Percentiles rank a stretch among this genome's conserved stretches.
Evolutionary conservation across 208 protist genomes (phyloP).

Genomic region (Tetramitus jugosus): DNA sequence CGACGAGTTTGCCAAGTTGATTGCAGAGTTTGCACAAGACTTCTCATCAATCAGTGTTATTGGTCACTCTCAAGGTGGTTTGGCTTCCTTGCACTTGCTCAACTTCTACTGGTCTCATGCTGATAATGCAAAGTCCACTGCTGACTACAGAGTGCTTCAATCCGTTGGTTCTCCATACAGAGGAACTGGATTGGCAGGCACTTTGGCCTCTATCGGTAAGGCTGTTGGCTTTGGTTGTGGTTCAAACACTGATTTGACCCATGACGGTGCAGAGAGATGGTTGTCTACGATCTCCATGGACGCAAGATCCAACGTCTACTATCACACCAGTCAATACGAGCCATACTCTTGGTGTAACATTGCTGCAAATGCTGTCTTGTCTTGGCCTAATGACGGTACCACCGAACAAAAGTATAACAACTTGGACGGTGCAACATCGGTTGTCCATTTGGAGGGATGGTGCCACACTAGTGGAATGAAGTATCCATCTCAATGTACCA

Average conservation of each 20-base stretch:
- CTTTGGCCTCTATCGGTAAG: conserved; percentile 31
- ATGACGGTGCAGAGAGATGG: conserved; percentile 25
- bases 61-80: conserved; percentile 46
- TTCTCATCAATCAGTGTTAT: conserved; percentile 17
- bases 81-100: conserved; percentile 32
- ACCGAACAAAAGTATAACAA: conserved; percentile 29
- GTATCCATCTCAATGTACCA: neutral
- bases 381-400: conserved; percentile 48
- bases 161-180: conserved; percentile 43
- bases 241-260: conserved; percentile 37
- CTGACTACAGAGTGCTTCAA: conserved; percentile 33
- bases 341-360: conserved; percentile 23
- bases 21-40: conserved; percentile 12
- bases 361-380: conserved; percentile 19
- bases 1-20: conserved; percentile 31
- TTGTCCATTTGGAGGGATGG: conserved; percentile 29
- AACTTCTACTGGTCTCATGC: conserved; percentile 35
- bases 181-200: conserved; percentile 38
- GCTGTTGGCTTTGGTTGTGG: conserved; percentile 13
- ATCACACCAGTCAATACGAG: conserved; percentile 42
- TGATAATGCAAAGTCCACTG: neutral
- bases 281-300: conserved; percentile 26
- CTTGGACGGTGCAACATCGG: conserved; percentile 30
- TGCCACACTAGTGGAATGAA: conserved; percentile 19
- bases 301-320: conserved; percentile 30